phyloP scores from a whole-genome alignment of 2,329 filamentous ascomycete genomes.

The Mollisiaceae sp. region DNA sequence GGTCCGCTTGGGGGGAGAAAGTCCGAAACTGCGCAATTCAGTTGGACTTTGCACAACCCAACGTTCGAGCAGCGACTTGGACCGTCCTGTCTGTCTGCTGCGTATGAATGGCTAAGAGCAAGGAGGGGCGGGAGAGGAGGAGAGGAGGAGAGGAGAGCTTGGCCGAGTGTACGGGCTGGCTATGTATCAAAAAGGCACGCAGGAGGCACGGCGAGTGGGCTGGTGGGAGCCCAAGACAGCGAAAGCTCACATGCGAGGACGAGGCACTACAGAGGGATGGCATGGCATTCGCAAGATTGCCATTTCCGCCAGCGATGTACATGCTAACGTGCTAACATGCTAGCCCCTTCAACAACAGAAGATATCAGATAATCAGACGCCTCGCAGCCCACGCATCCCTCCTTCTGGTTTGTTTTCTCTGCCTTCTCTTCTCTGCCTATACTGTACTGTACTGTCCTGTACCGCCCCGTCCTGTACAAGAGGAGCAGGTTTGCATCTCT shows the following conservation, averaged over 20 bases:
- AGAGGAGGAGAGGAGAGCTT: not conserved
- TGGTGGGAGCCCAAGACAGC: not conserved
- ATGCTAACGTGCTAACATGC: too few relatives aligned
- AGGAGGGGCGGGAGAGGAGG: not conserved
- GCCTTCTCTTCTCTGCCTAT: too few relatives aligned
- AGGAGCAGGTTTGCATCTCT: not conserved
- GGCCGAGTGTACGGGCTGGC: conserved; percentile 4
- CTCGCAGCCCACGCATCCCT: not conserved
- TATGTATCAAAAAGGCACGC: conserved; percentile 3
- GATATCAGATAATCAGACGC: too few relatives aligned
- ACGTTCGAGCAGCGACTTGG: not conserved
- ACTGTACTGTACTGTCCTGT: too few relatives aligned
- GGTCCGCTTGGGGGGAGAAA: not conserved
- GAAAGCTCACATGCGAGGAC: not conserved
- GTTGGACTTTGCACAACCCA: not conserved
- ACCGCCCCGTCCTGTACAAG: too few relatives aligned
- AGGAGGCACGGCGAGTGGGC: conserved; percentile 1
- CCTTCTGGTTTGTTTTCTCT: not conserved
- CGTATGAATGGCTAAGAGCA: not conserved
- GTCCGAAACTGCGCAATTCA: not conserved
- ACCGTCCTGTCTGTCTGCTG: not conserved
- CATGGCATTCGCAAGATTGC: not conserved
- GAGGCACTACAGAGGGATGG: not conserved
- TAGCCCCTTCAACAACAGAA: conserved; percentile 1
- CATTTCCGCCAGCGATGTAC: conserved; percentile 15